phyloP scores from a whole-genome alignment of 345 rosid genomes.

The Alliaria petiolata region DNA sequence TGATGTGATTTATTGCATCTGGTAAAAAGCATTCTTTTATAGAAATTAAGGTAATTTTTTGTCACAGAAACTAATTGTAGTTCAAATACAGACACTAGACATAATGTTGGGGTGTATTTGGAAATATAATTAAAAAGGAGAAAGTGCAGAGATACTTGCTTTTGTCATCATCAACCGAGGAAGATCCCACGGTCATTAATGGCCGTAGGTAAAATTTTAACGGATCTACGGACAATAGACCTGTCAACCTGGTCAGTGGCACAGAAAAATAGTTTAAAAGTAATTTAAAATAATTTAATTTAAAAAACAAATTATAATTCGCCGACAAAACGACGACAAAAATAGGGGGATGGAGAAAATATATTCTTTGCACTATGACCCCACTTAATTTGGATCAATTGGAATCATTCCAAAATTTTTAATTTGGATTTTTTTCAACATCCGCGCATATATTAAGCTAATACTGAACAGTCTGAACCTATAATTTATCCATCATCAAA shows the following conservation, averaged over 20 bases:
- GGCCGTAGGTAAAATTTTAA: background rate
- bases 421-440: background rate
- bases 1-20: too few relatives aligned
- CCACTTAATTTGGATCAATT: background rate
- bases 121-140: background rate
- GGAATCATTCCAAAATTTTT: background rate
- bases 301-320: too few relatives aligned
- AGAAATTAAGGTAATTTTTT: background rate
- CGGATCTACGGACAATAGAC: constrained; percentile 8
- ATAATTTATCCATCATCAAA: background rate
- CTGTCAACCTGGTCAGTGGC: background rate
- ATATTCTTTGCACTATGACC: constrained; percentile 19
- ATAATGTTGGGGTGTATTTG: constrained; percentile 18
- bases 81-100: background rate
- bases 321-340: constrained; percentile 34
- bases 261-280: background rate
- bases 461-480: too few relatives aligned
- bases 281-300: background rate
- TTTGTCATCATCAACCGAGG: constrained; percentile 15
- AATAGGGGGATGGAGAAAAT: background rate
- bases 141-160: background rate
- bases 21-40: too few relatives aligned
- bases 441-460: too few relatives aligned
- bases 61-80: background rate
- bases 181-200: constrained; percentile 45